Base-by-base conservation (phyloP, 1,139 yeast genomes). In the Spathaspora jeffriesii region DNA sequence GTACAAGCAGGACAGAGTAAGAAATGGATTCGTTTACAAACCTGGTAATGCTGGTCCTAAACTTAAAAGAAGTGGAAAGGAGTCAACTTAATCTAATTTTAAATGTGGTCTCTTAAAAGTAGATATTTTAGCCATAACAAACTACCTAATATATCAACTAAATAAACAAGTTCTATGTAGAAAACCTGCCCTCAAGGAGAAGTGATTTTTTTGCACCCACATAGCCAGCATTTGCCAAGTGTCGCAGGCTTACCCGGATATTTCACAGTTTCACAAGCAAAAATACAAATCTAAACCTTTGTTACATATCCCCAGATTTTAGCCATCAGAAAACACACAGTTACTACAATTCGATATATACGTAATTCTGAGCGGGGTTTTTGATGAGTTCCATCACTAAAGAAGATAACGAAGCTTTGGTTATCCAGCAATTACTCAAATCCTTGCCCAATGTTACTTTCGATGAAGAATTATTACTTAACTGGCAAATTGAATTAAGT, bases 401-500 rank as follows among this genome's bases (percentile, higher is more conserved):
- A 43, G 50, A 42, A 27, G 48, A 44, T 21, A 41, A 43, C 20
- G 52, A 49, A 42, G 22, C 47, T 14, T 20, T 20, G 14, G 30
- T 62, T 22, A 54, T 62, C 15, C 48, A 60, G 30, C 52, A 46
- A 42, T 43, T 68, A 13, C 65, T 73, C 18, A 48, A 53, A 4
- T 58, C 65, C 7, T 56, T 69, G 38, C 59, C 67, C 8, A 57
- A 58, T 36, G 61, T 57, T 47, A 52, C 58, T n/a, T 52, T 73
- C 42, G 65, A 73, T 48, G 52, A 51, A 37, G 67, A 62, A 4
- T 50, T 65, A 13, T 57, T 74, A 13, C 34, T 48, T 44, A 65
- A 68, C 49, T 74, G 79, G 79, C 72, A 70, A 49, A 57, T 68
- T 5, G 78, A 73, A 42, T 51, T 73, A 31, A 47, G 56, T 6